These are phyloP conservation scores for Claviceps sp. DNA, from an alignment of 2,329 filamentous ascomycete species.

Conservation along the genomic window DNA sequence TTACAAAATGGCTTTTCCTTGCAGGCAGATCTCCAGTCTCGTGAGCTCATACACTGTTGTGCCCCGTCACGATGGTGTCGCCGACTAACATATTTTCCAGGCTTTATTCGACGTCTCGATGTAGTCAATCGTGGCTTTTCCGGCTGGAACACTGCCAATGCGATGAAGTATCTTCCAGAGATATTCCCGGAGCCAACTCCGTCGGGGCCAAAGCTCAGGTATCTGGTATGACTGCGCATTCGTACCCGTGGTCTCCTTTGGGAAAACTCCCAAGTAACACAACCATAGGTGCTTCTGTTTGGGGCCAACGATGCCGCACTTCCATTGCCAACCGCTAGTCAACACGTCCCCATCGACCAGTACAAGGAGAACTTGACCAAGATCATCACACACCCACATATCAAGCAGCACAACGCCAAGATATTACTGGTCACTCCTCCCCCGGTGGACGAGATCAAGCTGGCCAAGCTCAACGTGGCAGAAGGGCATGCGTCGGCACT, in stretches of 20 bases:
- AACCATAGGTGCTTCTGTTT: conserved; percentile 55
- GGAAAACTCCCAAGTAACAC: neutral
- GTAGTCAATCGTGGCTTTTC: conserved; percentile 79
- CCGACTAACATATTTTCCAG: conserved; percentile 25
- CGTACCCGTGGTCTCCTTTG: neutral
- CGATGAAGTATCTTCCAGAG: conserved; percentile 51
- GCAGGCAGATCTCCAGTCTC: conserved; percentile 53
- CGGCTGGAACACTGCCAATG: conserved; percentile 73
- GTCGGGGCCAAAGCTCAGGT: conserved; percentile 46
- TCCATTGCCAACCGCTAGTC: conserved; percentile 44
- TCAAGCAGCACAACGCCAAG: conserved; percentile 56
- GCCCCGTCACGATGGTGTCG: neutral
- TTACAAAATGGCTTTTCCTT: conserved; percentile 59
- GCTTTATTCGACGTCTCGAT: conserved; percentile 65
- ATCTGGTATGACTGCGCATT: conserved; percentile 40
- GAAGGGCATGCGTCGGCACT: conserved; percentile 30
- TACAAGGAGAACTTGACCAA: conserved; percentile 60
- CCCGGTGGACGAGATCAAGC: conserved; percentile 64
- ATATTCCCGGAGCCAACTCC: conserved; percentile 55
- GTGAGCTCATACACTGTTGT: conserved; percentile 29
- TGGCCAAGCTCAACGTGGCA: conserved; percentile 32
- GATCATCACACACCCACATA: conserved; percentile 59
- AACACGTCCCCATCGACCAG: conserved; percentile 64
- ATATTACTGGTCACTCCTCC: conserved; percentile 73
- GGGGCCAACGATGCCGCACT: conserved; percentile 84